Conservation (phyloP, 2,329 filamentous ascomycete genomes). For the Sclerotinia trifoliorum region DNA sequence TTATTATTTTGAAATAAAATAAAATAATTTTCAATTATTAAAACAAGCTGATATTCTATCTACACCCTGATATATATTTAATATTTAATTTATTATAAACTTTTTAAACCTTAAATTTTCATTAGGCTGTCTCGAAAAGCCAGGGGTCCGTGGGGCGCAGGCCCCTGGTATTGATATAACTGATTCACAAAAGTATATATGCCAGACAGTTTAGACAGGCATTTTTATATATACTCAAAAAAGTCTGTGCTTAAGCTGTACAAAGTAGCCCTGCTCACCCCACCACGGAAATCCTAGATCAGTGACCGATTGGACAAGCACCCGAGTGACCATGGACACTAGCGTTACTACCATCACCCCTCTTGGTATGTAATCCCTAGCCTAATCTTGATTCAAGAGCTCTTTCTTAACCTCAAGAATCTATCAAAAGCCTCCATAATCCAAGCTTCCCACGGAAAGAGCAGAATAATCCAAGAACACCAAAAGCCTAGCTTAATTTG, state of each 20-base stretch:
- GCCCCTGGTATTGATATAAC: too few species aligned
- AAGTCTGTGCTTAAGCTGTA: conserved; percentile 5
- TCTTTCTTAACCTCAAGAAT: conserved; percentile 10
- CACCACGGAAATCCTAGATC: not conserved
- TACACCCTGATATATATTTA: too few species aligned
- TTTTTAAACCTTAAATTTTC: too few species aligned
- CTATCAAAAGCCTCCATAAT: not conserved
- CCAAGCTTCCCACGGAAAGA: not conserved
- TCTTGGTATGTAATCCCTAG: conserved; percentile 2
- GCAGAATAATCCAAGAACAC: not conserved
- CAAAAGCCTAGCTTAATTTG: not conserved
- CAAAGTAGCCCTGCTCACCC: not conserved
- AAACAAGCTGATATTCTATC: too few species aligned
- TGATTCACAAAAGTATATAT: not conserved
- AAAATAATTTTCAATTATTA: too few species aligned
- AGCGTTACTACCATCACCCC: not conserved
- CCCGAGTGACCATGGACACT: not conserved
- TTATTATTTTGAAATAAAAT: too few species aligned
- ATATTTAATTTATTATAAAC: too few species aligned
- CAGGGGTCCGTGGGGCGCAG: too few species aligned
- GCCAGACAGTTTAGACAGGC: not conserved
- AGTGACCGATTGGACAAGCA: not conserved
- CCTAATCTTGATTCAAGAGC: not conserved
- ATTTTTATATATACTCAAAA: fast-evolving
- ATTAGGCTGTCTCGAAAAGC: too few species aligned